Percentiles rank a stretch among this genome's conserved stretches.
These are phyloP conservation scores for Mycena venus DNA, from an alignment of 768 basidiomycete species.

Conservation along the genomic window DNA sequence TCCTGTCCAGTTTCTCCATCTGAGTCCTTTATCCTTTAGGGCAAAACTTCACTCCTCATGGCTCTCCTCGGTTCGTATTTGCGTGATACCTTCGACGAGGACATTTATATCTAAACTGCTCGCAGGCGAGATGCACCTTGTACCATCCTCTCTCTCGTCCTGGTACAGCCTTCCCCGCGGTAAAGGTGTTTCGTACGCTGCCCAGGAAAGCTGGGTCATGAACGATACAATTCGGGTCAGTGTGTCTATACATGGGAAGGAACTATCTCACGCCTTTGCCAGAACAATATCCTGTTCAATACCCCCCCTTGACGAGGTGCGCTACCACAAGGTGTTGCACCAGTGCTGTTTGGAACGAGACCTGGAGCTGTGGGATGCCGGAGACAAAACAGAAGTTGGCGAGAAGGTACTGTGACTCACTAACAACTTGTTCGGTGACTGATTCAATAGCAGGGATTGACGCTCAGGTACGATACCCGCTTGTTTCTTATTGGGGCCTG, in stretches of 20 bases:
- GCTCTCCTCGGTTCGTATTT: slow-evolving; percentile 60
- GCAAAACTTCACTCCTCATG: slow-evolving; percentile 78
- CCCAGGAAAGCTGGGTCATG: slow-evolving; percentile 89
- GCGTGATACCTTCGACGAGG: background rate
- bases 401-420: slow-evolving; percentile 71
- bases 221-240: slow-evolving; percentile 79
- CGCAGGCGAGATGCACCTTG: slow-evolving; percentile 76
- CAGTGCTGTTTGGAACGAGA: slow-evolving; percentile 85
- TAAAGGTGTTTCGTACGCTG: slow-evolving; percentile 82
- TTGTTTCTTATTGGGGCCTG: no score
- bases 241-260: background rate
- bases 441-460: slow-evolving; percentile 14
- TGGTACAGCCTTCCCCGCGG: slow-evolving; percentile 79
- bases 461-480: no score
- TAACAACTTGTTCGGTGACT: slow-evolving; percentile 19
- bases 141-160: slow-evolving; percentile 63
- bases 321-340: slow-evolving; percentile 82
- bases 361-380: slow-evolving; percentile 75
- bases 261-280: background rate
- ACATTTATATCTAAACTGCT: background rate
- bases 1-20: background rate
- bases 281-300: slow-evolving; percentile 89
- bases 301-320: slow-evolving; percentile 78
- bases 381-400: slow-evolving; percentile 78
- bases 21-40: slow-evolving; percentile 38